Base-by-base conservation (phyloP, 1,284 basidiomycete species). In the Macrocybe sp. region DNA sequence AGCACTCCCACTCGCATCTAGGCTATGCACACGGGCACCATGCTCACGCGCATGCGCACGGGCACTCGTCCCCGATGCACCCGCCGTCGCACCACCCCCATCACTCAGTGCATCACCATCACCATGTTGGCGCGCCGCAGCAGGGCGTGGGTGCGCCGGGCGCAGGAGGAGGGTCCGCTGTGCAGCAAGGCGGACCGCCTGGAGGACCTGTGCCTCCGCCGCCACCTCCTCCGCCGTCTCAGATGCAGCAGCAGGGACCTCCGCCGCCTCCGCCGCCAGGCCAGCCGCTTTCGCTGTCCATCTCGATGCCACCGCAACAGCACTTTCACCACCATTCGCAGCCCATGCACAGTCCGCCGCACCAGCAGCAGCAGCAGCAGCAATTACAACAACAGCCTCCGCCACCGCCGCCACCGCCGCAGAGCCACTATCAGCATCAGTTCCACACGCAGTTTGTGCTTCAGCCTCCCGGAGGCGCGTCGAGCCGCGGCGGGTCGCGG, bases 131-230 rank as follows among this genome's bases (percentile, higher is more conserved):
- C 22, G 22, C 22, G 22, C 22, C 22, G 22, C 22, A 22, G 2
- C 22, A 22, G 22, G 22, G 22, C 22, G 22, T 22, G 22, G 22
- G 22, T 22, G 22, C 22, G 22, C 22, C 22, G 22, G 22, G 22
- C 22, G 22, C 22, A 22, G 22, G 22, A 4, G 22, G 22, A 22
- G 22, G 22, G 22, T 22, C 22, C 3, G 22, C 22, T 4, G 22
- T 4, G 22, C 22, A 22, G 22, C 22, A 22, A 22, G 22, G 22
- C 33, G 48, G 45, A 37, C 37, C 45, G 45, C 46, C 55, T 53
- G 45, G 50, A 46, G 49, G 56, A 46, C 37, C 28, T 41, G 41
- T 37, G n/a, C 36, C 39, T 22, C 31, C 38, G 6, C 35, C 38
- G 14, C 28, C 14, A 2, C 32, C 40, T 34, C 11, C 47, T 37